Percentiles rank a stretch among this genome's conserved stretches.
phyloP scores from a whole-genome alignment of 1,139 yeast species.

The Candida glucosophila region DNA sequence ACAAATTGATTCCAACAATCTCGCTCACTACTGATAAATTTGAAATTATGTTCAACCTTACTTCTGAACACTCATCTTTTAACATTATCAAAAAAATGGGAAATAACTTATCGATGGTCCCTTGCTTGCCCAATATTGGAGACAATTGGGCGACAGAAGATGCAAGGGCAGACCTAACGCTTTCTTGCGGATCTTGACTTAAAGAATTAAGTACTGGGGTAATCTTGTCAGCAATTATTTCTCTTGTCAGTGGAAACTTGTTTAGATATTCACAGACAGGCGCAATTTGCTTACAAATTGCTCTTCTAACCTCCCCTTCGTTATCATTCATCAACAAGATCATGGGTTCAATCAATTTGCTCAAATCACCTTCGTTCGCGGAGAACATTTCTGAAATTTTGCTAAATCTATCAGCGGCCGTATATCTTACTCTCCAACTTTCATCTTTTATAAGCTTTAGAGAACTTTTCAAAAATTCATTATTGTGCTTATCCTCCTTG shows the following conservation, averaged over 20 bases:
- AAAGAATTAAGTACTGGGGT: slow-evolving; percentile 79
- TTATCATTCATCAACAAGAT: slow-evolving; percentile 77
- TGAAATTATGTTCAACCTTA: slow-evolving; percentile 86
- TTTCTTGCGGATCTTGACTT: slow-evolving; percentile 86
- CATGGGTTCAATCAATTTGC: slow-evolving; percentile 60
- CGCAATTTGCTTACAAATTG: slow-evolving; percentile 87
- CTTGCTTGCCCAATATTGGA: slow-evolving; percentile 77
- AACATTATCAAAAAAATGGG: slow-evolving; percentile 91
- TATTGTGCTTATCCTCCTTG: slow-evolving; percentile 49
- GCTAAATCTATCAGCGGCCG: slow-evolving; percentile 90
- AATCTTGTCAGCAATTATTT: slow-evolving; percentile 57
- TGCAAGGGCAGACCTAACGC: slow-evolving; percentile 89
- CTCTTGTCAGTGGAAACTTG: slow-evolving; percentile 33
- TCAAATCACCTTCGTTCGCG: slow-evolving; percentile 40
- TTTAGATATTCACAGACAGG: slow-evolving; percentile 56
- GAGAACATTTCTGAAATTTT: slow-evolving; percentile 62
- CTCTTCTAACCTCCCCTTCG: slow-evolving; percentile 95
- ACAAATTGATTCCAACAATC: slow-evolving; percentile 83
- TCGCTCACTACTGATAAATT: slow-evolving; percentile 87
- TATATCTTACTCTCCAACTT: slow-evolving; percentile 97
- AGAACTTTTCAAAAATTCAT: slow-evolving; percentile 48
- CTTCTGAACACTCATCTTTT: slow-evolving; percentile 96
- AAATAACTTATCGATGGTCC: slow-evolving; percentile 71
- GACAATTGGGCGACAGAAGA: slow-evolving; percentile 81
- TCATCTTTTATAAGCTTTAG: slow-evolving; percentile 74